These are phyloP conservation scores for Picea abies DNA, from an alignment of 83 land plant species.

Conservation along the genomic window DNA sequence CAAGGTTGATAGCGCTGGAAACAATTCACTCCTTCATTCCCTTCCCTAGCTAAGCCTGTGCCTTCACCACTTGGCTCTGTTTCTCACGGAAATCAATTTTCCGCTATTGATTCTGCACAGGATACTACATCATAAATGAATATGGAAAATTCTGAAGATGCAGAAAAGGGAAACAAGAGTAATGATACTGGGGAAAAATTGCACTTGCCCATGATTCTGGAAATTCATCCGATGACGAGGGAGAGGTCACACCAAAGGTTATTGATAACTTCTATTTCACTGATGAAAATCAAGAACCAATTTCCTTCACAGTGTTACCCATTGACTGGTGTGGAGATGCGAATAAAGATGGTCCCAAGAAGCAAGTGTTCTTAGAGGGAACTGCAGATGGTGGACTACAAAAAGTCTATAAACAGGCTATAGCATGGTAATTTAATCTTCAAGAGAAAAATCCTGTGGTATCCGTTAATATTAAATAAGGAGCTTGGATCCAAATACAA, in stretches of 20 bases:
- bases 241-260: conserved; percentile 19
- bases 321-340: conserved; percentile 26
- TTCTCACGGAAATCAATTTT: no score
- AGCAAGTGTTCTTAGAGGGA: conserved; percentile 44
- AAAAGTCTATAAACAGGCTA: conserved; percentile 25
- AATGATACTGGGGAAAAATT: no score
- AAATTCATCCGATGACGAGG: conserved; percentile 61
- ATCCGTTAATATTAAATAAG: conserved; percentile 43
- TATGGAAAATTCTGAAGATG: no score
- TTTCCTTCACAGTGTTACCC: conserved; percentile 56
- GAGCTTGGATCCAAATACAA: no score
- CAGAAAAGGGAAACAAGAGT: no score
- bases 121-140: no score
- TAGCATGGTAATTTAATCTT: conserved; percentile 64
- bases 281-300: conserved; percentile 29
- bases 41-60: no score
- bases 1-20: no score
- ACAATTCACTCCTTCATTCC: no score
- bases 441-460: conserved; percentile 28
- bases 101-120: no score
- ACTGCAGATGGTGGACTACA: conserved; percentile 48
- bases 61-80: no score
- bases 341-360: not conserved
- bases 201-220: no score
- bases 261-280: conserved; percentile 53